These are phyloP conservation scores for Dendrocalamus latiflorus DNA, from an alignment of 202 grass and related monocot genomes.

Conservation along the genomic window DNA sequence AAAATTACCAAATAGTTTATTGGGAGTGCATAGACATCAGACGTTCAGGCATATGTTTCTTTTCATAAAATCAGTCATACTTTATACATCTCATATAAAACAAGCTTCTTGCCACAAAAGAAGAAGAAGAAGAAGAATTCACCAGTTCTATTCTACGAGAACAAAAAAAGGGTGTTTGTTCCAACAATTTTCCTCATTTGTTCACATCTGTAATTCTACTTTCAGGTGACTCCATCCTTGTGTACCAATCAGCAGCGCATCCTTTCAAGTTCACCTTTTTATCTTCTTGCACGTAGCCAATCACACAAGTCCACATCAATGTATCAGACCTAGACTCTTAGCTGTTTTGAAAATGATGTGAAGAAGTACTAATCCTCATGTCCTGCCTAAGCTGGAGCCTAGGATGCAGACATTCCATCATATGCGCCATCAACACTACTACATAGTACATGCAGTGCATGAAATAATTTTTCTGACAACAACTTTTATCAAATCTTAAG, in stretches of 20 bases:
- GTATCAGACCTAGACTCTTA: neutral
- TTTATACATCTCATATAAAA: neutral
- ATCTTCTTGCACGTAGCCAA: neutral
- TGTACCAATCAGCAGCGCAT: neutral
- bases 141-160: neutral
- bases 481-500: neutral
- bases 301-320: neutral
- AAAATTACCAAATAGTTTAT: neutral
- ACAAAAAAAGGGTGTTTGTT: neutral
- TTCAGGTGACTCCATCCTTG: neutral
- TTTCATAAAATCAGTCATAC: neutral
- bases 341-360: conserved; percentile 6
- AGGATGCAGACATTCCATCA: neutral
- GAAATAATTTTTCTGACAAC: neutral
- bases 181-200: neutral
- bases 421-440: neutral
- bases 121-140: neutral
- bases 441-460: neutral
- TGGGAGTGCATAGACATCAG: neutral
- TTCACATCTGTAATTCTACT: neutral
- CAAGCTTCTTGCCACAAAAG: neutral
- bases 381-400: neutral
- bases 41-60: neutral
- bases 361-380: neutral
- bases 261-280: neutral